phyloP scores from a whole-genome alignment of 371 early-diverging fungal species.

The Batkoa obscura region DNA sequence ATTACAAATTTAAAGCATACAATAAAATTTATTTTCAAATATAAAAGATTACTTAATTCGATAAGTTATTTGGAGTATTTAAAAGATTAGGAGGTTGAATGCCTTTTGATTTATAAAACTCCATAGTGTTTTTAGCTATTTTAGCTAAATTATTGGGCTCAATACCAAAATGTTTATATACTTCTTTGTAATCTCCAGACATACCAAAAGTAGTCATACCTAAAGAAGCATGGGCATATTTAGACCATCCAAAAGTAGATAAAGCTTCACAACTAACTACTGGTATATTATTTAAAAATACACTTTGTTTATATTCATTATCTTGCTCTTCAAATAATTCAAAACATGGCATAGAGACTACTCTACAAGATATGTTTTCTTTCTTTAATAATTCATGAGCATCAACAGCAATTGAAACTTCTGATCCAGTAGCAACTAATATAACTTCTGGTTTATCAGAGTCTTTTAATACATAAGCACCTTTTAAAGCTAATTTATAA shows the following conservation, averaged over 20 bases:
- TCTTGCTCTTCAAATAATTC: conserved; percentile 88
- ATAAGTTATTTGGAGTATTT: neutral
- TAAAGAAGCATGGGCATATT: conserved; percentile 78
- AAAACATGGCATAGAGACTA: conserved; percentile 92
- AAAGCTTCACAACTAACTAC: conserved; percentile 87
- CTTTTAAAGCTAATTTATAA: conserved; percentile 48
- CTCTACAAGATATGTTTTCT: conserved; percentile 39
- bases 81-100: neutral
- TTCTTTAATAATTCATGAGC: conserved; percentile 49
- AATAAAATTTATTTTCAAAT: no score
- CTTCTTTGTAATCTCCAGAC: conserved; percentile 66
- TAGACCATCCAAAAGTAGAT: conserved; percentile 84
- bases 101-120: neutral
- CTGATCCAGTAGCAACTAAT: conserved; percentile 92
- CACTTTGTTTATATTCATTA: conserved; percentile 66
- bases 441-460: conserved; percentile 37
- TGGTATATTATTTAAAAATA: conserved; percentile 53
- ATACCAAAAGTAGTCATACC: conserved; percentile 91
- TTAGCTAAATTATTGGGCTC: neutral
- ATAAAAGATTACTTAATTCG: no score
- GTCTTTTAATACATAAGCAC: conserved; percentile 58
- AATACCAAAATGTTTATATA: conserved; percentile 53
- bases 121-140: neutral
- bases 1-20: no score
- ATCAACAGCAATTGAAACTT: conserved; percentile 76